Evolutionary conservation across 164 flowering plant species (phyloP).

Genomic region (Chloranthus sessilifolius): DNA sequence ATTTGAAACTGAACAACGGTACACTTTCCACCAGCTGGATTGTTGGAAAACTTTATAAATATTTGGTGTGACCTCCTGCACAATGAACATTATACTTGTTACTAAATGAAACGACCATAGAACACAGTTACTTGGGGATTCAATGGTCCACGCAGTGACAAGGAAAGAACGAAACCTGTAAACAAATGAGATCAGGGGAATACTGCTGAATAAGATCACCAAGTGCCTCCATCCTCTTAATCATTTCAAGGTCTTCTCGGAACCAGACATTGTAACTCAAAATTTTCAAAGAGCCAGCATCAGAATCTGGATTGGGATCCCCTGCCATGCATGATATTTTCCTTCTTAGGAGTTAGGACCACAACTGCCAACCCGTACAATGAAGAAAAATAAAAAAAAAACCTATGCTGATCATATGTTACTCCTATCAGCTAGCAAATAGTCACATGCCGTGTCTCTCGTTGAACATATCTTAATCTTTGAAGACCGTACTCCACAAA

Average conservation of each 20-base stretch:
- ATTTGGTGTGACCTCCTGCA: slow-evolving; percentile 86
- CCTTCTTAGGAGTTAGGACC: background rate
- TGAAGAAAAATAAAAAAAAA: too few species aligned
- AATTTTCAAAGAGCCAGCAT: slow-evolving; percentile 39
- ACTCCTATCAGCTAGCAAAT: too few species aligned
- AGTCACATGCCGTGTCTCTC: too few species aligned
- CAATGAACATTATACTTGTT: background rate
- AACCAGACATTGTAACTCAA: slow-evolving; percentile 95
- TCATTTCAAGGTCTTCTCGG: slow-evolving; percentile 78
- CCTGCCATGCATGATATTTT: slow-evolving; percentile 12
- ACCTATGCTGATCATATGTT: too few species aligned
- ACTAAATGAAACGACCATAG: background rate
- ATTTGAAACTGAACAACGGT: slow-evolving; percentile 60
- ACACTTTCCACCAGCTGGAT: slow-evolving; percentile 83
- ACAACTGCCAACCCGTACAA: too few species aligned
- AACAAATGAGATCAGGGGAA: slow-evolving; percentile 79
- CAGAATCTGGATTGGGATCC: slow-evolving; percentile 13
- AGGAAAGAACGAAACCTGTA: slow-evolving; percentile 56
- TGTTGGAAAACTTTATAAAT: slow-evolving; percentile 53
- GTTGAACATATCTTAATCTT: too few species aligned
- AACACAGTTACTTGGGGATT: background rate
- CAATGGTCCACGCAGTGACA: background rate
- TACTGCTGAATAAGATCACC: slow-evolving; percentile 75
- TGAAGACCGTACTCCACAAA: too few species aligned
- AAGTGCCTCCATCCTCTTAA: slow-evolving; percentile 74